phyloP scores from a whole-genome alignment of 345 rosid genomes.

The Bruguiera gymnorhiza region DNA sequence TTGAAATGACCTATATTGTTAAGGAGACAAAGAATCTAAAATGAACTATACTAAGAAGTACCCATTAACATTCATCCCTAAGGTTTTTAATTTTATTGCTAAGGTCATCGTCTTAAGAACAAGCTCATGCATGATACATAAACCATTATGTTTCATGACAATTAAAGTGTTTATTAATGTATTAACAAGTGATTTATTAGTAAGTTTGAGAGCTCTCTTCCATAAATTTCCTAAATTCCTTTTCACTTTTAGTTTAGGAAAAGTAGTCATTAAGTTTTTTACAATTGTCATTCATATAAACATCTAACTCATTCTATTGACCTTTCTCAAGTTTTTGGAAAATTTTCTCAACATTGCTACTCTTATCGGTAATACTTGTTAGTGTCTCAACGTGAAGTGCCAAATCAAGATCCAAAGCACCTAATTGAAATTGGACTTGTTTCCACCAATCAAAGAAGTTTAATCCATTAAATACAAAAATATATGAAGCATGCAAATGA shows the following conservation, averaged over 20 bases:
- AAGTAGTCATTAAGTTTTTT: no score
- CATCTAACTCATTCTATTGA: neutral
- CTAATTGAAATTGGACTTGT: no score
- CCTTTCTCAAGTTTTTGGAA: constrained; percentile 12
- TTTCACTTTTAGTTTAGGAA: constrained; percentile 8
- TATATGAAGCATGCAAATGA: constrained; percentile 12
- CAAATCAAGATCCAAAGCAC: no score
- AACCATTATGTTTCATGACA: neutral
- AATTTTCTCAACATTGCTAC: constrained; percentile 3
- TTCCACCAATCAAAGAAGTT: no score
- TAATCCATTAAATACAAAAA: neutral
- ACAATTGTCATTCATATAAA: no score
- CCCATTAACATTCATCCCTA: constrained; percentile 1
- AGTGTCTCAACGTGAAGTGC: no score
- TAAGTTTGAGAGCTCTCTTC: neutral
- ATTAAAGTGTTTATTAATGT: neutral
- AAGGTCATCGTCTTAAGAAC: neutral
- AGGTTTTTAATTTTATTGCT: neutral
- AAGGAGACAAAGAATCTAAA: neutral
- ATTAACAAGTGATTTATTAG: neutral
- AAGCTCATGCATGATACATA: neutral
- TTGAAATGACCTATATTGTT: constrained; percentile 6
- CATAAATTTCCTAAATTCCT: constrained; percentile 9
- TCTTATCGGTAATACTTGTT: neutral
- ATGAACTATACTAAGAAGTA: neutral